Evolutionary conservation across 305 asterid species (phyloP).

Genomic region (Lippia alba): DNA sequence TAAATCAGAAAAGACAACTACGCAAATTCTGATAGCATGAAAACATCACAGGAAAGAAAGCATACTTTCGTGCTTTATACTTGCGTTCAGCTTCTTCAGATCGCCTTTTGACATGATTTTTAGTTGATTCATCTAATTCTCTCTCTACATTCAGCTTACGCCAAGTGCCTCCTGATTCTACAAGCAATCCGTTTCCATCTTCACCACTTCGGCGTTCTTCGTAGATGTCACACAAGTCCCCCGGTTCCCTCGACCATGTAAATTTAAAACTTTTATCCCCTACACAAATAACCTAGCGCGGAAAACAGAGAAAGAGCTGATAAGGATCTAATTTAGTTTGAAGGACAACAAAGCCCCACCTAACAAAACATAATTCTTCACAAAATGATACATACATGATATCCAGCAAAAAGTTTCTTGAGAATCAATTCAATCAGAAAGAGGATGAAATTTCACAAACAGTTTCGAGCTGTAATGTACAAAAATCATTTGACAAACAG

Average conservation of each 20-base stretch:
- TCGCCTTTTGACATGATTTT: slow-evolving; percentile 87
- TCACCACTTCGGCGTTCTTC: slow-evolving; percentile 92
- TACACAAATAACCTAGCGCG: slow-evolving; percentile 76
- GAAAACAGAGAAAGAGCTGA: slow-evolving; percentile 14
- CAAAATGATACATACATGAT: slow-evolving; percentile 11
- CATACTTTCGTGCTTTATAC: slow-evolving; percentile 81
- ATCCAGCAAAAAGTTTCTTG: slow-evolving; percentile 19
- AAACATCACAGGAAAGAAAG: slow-evolving; percentile 24
- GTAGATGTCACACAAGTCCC: slow-evolving; percentile 89
- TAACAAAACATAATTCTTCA: neutral
- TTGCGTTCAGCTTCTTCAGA: slow-evolving; percentile 93
- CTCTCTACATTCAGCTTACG: slow-evolving; percentile 94
- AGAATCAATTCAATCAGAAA: slow-evolving; percentile 16
- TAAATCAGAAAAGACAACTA: slow-evolving; percentile 23
- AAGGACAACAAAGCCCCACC: slow-evolving; percentile 15
- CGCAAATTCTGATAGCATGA: slow-evolving; percentile 15
- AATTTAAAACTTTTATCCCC: slow-evolving; percentile 90
- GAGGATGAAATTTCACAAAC: slow-evolving; percentile 20
- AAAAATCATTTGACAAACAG: neutral
- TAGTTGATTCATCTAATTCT: slow-evolving; percentile 87
- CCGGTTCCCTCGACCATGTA: slow-evolving; percentile 88
- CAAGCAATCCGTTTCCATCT: slow-evolving; percentile 86
- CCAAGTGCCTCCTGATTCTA: slow-evolving; percentile 94
- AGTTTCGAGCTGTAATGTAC: slow-evolving; percentile 15
- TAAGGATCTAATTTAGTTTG: slow-evolving; percentile 10